A percentile compares a stretch with the other conserved stretches of the same genome.
These are phyloP conservation scores for Salix viminalis DNA, from an alignment of 345 rosid genomes.

Conservation along the genomic window DNA sequence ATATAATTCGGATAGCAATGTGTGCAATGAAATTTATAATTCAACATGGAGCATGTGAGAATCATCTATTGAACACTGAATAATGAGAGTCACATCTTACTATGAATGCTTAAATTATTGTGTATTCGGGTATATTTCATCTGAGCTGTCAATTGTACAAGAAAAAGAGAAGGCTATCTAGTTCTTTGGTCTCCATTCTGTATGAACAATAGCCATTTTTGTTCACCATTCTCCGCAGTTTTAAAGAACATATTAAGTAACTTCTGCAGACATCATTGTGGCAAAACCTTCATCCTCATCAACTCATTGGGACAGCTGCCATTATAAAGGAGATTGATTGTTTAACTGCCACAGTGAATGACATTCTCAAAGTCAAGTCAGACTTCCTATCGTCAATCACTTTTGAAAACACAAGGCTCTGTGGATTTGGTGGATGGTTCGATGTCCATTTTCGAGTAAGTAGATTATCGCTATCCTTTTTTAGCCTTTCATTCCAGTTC, in stretches of 20 bases:
- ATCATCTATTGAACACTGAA: too few relatives aligned
- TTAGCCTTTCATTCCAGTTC: neutral
- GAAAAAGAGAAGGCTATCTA: neutral
- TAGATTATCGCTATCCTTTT: slow-evolving; percentile 12
- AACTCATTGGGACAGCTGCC: slow-evolving; percentile 73
- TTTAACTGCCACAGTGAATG: slow-evolving; percentile 67
- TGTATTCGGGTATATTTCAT: too few relatives aligned
- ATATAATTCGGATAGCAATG: too few relatives aligned
- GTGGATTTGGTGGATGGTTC: slow-evolving; percentile 95
- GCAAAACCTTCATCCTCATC: slow-evolving; percentile 88
- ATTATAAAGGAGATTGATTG: slow-evolving; percentile 83
- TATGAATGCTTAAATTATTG: too few relatives aligned
- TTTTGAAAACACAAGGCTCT: slow-evolving; percentile 44
- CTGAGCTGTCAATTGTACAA: too few relatives aligned
- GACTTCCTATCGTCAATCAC: slow-evolving; percentile 48
- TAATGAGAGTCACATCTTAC: too few relatives aligned
- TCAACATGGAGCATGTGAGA: too few relatives aligned
- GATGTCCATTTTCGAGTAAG: slow-evolving; percentile 95
- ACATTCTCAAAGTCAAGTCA: slow-evolving; percentile 63
- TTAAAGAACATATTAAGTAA: slow-evolving; percentile 1
- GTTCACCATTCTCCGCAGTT: neutral
- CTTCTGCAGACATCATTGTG: slow-evolving; percentile 73
- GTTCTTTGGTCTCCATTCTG: neutral
- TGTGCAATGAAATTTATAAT: too few relatives aligned
- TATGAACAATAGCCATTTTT: neutral